Evolutionary conservation across 805 yeast genomes (phyloP), one percentile per base, ranked within the genome.

Genomic region (Yarrowia sp.): DNA sequence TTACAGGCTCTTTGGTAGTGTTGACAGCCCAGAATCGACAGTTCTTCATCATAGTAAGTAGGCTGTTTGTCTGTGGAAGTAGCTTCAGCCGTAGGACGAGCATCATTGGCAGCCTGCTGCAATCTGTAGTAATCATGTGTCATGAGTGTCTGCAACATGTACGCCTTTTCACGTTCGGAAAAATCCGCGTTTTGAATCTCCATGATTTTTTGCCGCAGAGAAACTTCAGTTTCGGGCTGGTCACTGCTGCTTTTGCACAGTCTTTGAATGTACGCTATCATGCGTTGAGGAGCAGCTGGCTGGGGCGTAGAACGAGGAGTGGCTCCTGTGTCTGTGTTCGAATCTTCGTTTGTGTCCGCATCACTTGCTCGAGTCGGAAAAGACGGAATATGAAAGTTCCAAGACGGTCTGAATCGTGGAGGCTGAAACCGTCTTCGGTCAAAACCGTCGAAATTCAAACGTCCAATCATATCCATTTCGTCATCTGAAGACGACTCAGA

Each of bases 1-100:
- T 92, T 91, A 76, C 96, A 91, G 67, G 87, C 86, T 35, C 96
- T 78, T 71, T 85, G 88, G 75, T 92, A 92, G 75, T 92, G 98
- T 21, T 77, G 77, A 73, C 98, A 92, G 2, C 98, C 98, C 30
- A 87, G 73, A 1, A 83, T 76, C 1, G 77, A 77, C 14, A 77
- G 76, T 12, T 62, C 65, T 3, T 67, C 67, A 16, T 73, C 74
- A 14, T 82, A 83, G 66, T 82, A 80, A 66, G 83, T 85, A 49
- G 88, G 83, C 69, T 76, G 78, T 65, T 83, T 78, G 67, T 83
- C 56, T 19, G 49, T 65, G 7, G 32, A 28, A 6, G 36, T 35
- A 11, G 48, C 33, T 11, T 44, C 66, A 0, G 66, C 41, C 5
- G 40, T 33, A 17, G 35, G 44, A 8, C 41, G 26, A 11, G 63